These are phyloP conservation scores for Coemansia sp. DNA, from an alignment of 192 early-diverging fungal genomes.

Conservation along the genomic window DNA sequence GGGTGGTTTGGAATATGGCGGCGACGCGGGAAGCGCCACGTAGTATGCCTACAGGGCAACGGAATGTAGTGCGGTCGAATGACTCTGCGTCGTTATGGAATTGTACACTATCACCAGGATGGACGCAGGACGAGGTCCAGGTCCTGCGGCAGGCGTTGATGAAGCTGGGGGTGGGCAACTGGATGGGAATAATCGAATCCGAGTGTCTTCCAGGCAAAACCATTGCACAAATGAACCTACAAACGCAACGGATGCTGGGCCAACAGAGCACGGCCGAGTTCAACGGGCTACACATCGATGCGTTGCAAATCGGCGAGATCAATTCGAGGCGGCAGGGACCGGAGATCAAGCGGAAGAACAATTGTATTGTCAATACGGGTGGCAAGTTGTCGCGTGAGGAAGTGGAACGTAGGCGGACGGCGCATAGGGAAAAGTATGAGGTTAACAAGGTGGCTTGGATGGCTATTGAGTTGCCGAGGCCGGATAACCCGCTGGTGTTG, in stretches of 20 bases:
- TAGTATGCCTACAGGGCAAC: constrained; percentile 82
- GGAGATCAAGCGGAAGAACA: constrained; percentile 86
- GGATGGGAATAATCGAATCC: constrained; percentile 91
- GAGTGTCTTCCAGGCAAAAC: constrained; percentile 89
- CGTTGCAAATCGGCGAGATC: constrained; percentile 73
- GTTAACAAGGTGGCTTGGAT: constrained; percentile 63
- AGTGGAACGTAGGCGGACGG: constrained; percentile 57
- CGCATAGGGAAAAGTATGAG: constrained; percentile 77
- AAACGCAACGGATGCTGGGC: constrained; percentile 88
- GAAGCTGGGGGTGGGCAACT: constrained; percentile 89
- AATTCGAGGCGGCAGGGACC: constrained; percentile 79
- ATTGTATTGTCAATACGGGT: constrained; percentile 91
- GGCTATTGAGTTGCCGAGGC: constrained; percentile 63
- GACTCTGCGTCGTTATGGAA: constrained; percentile 95
- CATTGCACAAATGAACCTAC: constrained; percentile 96
- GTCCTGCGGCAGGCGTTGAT: constrained; percentile 77
- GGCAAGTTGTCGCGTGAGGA: constrained; percentile 72
- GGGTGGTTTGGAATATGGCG: not conserved
- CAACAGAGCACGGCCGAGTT: constrained; percentile 97
- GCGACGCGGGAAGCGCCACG: constrained; percentile 58
- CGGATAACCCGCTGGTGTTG: constrained; percentile 59
- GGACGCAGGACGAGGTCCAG: constrained; percentile 81
- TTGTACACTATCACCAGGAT: constrained; percentile 88
- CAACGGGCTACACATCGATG: constrained; percentile 86
- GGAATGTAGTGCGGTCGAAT: constrained; percentile 86